Evolutionary conservation across 306 rosid species (phyloP), one percentile per base, ranked within the genome.

Genomic region (Corylus americana): DNA sequence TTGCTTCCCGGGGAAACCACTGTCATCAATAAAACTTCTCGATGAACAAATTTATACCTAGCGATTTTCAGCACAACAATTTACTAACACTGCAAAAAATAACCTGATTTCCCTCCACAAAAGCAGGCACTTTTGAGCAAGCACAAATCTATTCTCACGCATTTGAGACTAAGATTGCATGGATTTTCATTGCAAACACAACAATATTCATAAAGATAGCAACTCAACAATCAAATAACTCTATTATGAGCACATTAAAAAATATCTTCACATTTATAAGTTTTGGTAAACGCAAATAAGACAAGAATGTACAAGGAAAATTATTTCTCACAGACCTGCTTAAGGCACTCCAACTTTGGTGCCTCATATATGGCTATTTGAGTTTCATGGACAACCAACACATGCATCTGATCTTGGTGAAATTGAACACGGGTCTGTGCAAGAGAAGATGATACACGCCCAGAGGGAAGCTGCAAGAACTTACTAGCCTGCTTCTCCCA

Each of bases 291-390:
- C 4, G 14, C 53, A 12, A 49, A 49, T 49, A 49, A 49, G 53
- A 14, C 53, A 12, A 49, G 53, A 49, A 49, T 11, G 14, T 49
- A 49, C 53, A 49, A 58, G 64, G 16, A 58, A 8, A 58, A 58
- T 59, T 59, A 59, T 59, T 25, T 27, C 35, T 20, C 0, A 59
- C 75, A 68, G 55, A 95, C 98, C 98, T 91, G 98, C 88, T 89
- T 90, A 74, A 87, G 86, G 90, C 94, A 92, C 53, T 92, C 96
- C 76, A 95, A 84, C 73, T 89, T 92, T 8, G 97, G 98, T 77
- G 98, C 97, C 86, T 92, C 97, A 1, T 87, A 92, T 47, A 95
- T 84, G 54, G 98, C 98, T 82, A 95, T 95, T 86, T 92, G 98
- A 49, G 96, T 91, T 88, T 95, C 98, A 81, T 95, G 98, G 81